Percentiles rank a stretch among this genome's conserved stretches.
Conservation (phyloP, 2,329 filamentous ascomycete species). For the Claviceps spartinae region DNA sequence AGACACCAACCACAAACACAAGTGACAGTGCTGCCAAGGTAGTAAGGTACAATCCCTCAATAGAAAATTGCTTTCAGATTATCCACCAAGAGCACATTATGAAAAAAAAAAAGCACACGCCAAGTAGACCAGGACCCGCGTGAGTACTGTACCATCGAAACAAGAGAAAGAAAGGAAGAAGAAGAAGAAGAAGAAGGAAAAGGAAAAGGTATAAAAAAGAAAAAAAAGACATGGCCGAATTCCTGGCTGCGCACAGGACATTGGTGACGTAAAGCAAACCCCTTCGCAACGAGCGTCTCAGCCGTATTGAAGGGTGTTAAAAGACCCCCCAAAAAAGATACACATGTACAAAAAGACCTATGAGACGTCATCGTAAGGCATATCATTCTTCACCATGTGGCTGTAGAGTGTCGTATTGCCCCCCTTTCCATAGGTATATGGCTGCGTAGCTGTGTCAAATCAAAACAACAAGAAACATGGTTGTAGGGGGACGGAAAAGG, state of each 20-base stretch:
- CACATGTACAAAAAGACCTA: not conserved
- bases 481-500: not conserved
- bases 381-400: not conserved
- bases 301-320: not conserved
- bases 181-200: not conserved
- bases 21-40: not conserved
- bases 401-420: not conserved
- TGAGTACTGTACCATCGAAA: not conserved
- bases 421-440: not conserved
- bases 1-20: not conserved
- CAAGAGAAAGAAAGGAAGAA: not conserved
- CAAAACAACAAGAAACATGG: not conserved
- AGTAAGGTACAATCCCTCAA: not conserved
- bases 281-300: constrained; percentile 3
- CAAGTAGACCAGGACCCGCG: not conserved
- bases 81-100: not conserved
- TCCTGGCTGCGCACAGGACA: not conserved
- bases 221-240: not conserved
- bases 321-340: not conserved
- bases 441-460: not conserved
- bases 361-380: constrained; percentile 7
- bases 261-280: not conserved
- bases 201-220: not conserved
- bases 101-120: not conserved
- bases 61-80: not conserved